Percentiles rank a stretch among this genome's conserved stretches.
These are phyloP conservation scores for Kodamaea sp. DNA, from an alignment of 1,139 yeast species.

Conservation along the genomic window DNA sequence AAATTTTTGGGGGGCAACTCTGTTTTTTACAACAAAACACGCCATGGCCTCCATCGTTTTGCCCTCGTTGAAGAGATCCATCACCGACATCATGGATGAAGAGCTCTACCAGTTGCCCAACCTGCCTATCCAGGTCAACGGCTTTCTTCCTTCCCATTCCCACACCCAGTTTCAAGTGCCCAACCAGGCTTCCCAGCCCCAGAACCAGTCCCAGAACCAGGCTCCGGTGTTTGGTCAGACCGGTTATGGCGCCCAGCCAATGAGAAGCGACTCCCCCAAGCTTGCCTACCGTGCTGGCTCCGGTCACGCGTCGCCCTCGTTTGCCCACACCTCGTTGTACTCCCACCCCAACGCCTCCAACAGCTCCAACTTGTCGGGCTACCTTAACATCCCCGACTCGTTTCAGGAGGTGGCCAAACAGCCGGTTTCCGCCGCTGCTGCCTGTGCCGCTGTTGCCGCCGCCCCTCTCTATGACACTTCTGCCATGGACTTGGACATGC, in stretches of 20 bases:
- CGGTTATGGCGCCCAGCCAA: slow-evolving; percentile 8
- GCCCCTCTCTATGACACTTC: slow-evolving; percentile 9
- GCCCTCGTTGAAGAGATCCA: slow-evolving; percentile 52
- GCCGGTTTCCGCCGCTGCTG: slow-evolving; percentile 1
- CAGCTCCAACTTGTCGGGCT: slow-evolving; percentile 24
- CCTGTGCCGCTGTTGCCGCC: slow-evolving; percentile 1
- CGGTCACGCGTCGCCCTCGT: slow-evolving; percentile 20
- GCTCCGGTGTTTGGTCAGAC: not conserved
- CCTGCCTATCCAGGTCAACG: slow-evolving; percentile 16
- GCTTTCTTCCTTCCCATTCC: slow-evolving; percentile 4
- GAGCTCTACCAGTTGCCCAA: slow-evolving; percentile 56
- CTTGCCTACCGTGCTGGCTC: slow-evolving; percentile 12
- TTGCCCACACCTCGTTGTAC: slow-evolving; percentile 17
- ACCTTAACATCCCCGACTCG: slow-evolving; percentile 35
- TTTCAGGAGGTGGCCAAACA: slow-evolving; percentile 27
- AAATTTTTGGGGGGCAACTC: slow-evolving; percentile 1
- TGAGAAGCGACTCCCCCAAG: slow-evolving; percentile 13
- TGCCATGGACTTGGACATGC: slow-evolving; percentile 14
- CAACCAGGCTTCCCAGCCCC: not conserved
- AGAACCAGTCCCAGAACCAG: slow-evolving; percentile 1
- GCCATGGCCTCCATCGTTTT: slow-evolving; percentile 50
- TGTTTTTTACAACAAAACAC: slow-evolving; percentile 6
- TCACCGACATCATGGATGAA: slow-evolving; percentile 65
- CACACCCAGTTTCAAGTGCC: slow-evolving; percentile 1
- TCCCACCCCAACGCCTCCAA: slow-evolving; percentile 15